Evolutionary conservation across 306 rosid species (phyloP), one percentile per base, ranked within the genome.

Genomic region (Castanea mollissima): DNA sequence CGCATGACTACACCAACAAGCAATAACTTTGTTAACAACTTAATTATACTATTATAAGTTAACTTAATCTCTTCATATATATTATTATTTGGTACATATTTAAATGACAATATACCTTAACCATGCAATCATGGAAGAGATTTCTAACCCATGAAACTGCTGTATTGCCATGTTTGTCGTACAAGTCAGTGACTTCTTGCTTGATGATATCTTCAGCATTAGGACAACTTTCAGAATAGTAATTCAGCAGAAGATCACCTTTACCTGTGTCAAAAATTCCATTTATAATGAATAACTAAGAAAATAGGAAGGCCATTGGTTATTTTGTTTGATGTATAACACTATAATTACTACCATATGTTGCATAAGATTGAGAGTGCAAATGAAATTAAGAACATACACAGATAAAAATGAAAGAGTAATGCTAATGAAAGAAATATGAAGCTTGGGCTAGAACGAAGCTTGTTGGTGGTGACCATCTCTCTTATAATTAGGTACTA

Each of bases 121-220:
- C 97, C 23, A 90, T 35, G 80, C 99, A 93, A 62, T 93, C 98
- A 52, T 95, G 98, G 91, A 95, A 95, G 77, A 91, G 97, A 85
- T 95, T 95, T 90, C 99, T 84, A 29, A 95, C 63, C 99, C 98
- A 95, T 0, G 97, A 90, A 73, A 91, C 84, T 6, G 98, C 96
- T 1, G 98, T 91, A 82, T 90, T 91, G 34, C 99, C 99, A 74
- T 95, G 99, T 76, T 89, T 54, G 32, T 88, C 0, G 80, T 93
- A 95, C 6, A 93, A 80, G n/a, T 86, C 44, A 2, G 41, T 62
- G 6, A 95, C 98, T 83, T 93, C 84, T 72, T 91, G 79, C 78
- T 88, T 90, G 57, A 91, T 84, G 71, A 95, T 87, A 49, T 90
- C 94, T 87, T 93, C 99, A 1, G 99, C 97, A 64, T 80, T 87